Conservation (phyloP, 2,329 filamentous ascomycete genomes). For the Calonectria pauciramosa region DNA sequence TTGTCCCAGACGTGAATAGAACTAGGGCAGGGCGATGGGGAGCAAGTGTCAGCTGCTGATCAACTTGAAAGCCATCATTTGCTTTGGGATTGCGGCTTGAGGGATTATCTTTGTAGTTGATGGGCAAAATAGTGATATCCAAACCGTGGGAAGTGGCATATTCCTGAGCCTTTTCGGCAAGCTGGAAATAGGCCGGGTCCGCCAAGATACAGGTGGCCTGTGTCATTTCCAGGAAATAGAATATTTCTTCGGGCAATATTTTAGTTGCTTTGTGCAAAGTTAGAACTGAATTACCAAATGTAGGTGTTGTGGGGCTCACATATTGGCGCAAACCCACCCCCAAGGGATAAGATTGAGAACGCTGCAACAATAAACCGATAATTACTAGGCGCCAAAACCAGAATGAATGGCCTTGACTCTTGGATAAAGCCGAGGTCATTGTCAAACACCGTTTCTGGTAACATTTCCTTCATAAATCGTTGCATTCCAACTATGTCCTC, state of each 20-base stretch:
- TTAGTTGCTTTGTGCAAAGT: not conserved
- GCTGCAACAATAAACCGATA: not conserved
- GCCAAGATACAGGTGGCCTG: not conserved
- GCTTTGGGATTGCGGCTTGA: not conserved
- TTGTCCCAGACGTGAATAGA: not conserved
- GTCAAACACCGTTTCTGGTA: not conserved
- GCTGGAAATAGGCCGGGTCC: not conserved
- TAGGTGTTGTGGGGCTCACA: too few relatives aligned
- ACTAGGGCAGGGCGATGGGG: not conserved
- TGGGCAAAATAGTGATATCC: not conserved
- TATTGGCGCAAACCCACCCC: not conserved
- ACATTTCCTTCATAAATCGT: not conserved
- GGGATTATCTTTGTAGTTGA: too few relatives aligned
- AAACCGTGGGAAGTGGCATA: not conserved
- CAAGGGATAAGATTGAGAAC: not conserved
- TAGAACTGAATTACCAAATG: not conserved
- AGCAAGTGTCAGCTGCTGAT: not conserved
- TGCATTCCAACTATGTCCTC: not conserved
- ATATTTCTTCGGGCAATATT: not conserved
- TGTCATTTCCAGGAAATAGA: not conserved
- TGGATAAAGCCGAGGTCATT: not conserved
- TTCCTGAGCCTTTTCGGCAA: not conserved
- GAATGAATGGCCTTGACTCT: not conserved
- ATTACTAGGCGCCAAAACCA: not conserved
- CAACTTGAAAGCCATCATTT: not conserved